These are phyloP conservation scores for Lenzites betulinus DNA, from an alignment of 768 basidiomycete genomes.

Conservation along the genomic window DNA sequence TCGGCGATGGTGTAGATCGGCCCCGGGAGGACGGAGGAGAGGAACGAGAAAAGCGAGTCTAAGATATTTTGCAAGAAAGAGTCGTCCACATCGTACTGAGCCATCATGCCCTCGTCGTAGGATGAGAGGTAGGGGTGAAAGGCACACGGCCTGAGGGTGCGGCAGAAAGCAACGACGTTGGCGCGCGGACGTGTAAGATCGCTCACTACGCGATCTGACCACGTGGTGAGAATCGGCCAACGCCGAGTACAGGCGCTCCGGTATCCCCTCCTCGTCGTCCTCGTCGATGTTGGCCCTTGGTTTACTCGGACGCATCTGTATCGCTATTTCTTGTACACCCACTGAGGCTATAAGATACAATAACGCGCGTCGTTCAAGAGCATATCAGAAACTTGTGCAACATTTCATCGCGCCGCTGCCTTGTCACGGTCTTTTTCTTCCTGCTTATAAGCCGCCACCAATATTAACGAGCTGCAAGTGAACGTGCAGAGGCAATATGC, in stretches of 20 bases:
- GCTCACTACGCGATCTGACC: background rate
- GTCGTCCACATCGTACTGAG: conserved; percentile 8
- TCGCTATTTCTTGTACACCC: too few species aligned
- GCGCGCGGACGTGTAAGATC: conserved; percentile 8
- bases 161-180: background rate
- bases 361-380: too few species aligned
- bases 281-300: too few species aligned
- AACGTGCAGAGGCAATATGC: too few species aligned
- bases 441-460: too few species aligned
- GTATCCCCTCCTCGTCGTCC: too few species aligned
- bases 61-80: conserved; percentile 35
- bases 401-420: too few species aligned
- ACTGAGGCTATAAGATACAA: too few species aligned
- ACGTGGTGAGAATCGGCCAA: conserved; percentile 10
- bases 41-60: conserved; percentile 54
- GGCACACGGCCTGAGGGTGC: background rate
- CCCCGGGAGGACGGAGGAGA: conserved; percentile 56
- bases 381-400: too few species aligned
- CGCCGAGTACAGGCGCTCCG: background rate
- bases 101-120: background rate
- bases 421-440: too few species aligned
- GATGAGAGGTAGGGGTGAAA: background rate
- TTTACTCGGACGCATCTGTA: too few species aligned
- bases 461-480: too few species aligned
- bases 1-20: conserved; percentile 55